Evolutionary conservation across 345 rosid species (phyloP).

Genomic region (Combretum micranthum): DNA sequence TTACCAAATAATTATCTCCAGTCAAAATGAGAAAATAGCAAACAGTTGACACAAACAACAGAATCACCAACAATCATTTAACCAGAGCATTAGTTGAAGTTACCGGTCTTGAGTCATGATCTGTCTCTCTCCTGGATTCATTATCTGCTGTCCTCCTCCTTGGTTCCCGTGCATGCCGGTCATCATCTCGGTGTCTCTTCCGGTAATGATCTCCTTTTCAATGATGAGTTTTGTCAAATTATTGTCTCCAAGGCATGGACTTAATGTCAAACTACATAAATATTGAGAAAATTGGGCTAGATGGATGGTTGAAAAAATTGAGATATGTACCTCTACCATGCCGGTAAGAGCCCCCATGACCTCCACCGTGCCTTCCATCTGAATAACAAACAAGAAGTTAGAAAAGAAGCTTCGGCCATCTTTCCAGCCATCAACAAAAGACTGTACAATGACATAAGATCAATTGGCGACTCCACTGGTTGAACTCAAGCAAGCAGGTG

Average conservation of each 20-base stretch:
- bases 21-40: neutral
- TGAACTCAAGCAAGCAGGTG: too few species aligned
- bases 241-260: too few species aligned
- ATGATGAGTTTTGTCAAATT: slow-evolving; percentile 1
- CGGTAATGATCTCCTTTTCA: slow-evolving; percentile 53
- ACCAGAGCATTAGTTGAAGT: slow-evolving; percentile 2
- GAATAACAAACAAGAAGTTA: slow-evolving; percentile 12
- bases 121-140: slow-evolving; percentile 55
- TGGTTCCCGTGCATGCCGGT: slow-evolving; percentile 53
- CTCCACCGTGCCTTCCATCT: slow-evolving; percentile 80
- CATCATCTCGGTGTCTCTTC: slow-evolving; percentile 83
- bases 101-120: slow-evolving; percentile 71
- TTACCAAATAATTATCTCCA: neutral
- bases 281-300: neutral
- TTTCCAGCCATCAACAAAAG: neutral
- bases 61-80: neutral
- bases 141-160: slow-evolving; percentile 62
- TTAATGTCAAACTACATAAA: neutral
- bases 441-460: too few species aligned
- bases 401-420: neutral
- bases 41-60: neutral
- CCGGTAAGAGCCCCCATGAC: slow-evolving; percentile 60
- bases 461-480: too few species aligned
- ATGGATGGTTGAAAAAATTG: neutral
- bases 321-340: slow-evolving; percentile 53